Evolutionary conservation across 139 green algal genomes (phyloP).

Genomic region (Asterochloris sp.): DNA sequence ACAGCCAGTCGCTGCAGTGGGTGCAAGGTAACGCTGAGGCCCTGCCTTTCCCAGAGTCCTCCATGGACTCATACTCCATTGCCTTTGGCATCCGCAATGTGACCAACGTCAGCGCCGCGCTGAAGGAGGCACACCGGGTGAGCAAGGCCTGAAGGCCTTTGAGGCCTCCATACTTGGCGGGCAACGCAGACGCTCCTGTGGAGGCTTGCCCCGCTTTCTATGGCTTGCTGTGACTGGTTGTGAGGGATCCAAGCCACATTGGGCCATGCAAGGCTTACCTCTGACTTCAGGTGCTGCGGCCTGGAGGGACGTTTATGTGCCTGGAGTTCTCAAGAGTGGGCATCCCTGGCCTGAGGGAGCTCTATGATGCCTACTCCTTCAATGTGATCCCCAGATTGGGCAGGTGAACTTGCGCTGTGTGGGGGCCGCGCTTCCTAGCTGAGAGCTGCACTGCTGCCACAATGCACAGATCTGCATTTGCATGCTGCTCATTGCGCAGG

Average conservation of each 20-base stretch:
- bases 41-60: conserved; percentile 70
- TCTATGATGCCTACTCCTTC: conserved; percentile 97
- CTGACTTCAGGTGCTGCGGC: conserved; percentile 58
- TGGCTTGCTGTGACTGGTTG: no score
- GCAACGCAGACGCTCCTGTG: no score
- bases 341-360: conserved; percentile 60
- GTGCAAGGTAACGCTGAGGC: conserved; percentile 86
- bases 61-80: conserved; percentile 93
- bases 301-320: conserved; percentile 85
- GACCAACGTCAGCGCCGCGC: conserved; percentile 71
- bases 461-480: no score
- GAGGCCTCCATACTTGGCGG: neutral
- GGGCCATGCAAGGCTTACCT: no score
- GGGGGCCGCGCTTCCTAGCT: neutral
- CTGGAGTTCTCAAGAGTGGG: conserved; percentile 89
- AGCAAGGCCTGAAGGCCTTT: no score
- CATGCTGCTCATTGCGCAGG: no score
- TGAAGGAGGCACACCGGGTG: conserved; percentile 77
- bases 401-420: neutral
- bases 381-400: conserved; percentile 92
- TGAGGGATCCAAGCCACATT: no score
- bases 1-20: conserved; percentile 58
- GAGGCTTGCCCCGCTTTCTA: no score
- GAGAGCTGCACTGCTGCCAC: no score
- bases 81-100: conserved; percentile 98